Base-by-base conservation (phyloP, 2,329 filamentous ascomycete species). In the Sporothrix curviconia region DNA sequence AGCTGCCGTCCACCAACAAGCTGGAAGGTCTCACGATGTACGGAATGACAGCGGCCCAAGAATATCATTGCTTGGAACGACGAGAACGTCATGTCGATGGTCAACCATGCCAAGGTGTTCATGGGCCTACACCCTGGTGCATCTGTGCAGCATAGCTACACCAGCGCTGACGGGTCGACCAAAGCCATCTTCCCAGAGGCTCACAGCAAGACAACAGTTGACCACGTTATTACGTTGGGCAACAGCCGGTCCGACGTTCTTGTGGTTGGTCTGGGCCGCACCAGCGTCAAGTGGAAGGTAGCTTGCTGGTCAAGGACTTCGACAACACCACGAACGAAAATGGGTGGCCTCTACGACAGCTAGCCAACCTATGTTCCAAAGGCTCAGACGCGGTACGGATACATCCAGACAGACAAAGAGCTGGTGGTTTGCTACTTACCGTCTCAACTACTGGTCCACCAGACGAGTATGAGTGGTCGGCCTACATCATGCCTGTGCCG, bases 371-470 rank as follows among this genome's bases (percentile, higher is more conserved):
- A 14, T 49, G 44, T 9, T 4, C 28, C 5, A 22, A n/a, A n/a
- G 28, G 28, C 44, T 6, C 7, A 9, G 0, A 49, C 44, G 25
- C 44, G 44, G 3, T 49, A 34, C 7, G 44, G 44, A 19, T 49
- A 49, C 44, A 49, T 49, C 15, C 44, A 49, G 44, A 49, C 44
- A 11, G 44, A 49, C 44, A 4, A 49, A n/a, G 44, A 49, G 17
- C 44, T 49, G 1, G 44, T 34, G 44, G 28, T 28, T 34, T 49
- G 44, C 15, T 49, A 34, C 5, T 49, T 49, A n/a, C n/a, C 17
- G 11, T 4, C 44, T n/a, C n/a, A n/a, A n/a, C n/a, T n/a, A n/a
- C n/a, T n/a, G n/a, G n/a, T n/a, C n/a, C n/a, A n/a, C n/a, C n/a
- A n/a, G n/a, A n/a, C n/a, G n/a, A n/a, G n/a, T n/a, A n/a, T n/a